Base-by-base conservation (phyloP, 1,139 yeast genomes). In the Pneumocystis sp. region DNA sequence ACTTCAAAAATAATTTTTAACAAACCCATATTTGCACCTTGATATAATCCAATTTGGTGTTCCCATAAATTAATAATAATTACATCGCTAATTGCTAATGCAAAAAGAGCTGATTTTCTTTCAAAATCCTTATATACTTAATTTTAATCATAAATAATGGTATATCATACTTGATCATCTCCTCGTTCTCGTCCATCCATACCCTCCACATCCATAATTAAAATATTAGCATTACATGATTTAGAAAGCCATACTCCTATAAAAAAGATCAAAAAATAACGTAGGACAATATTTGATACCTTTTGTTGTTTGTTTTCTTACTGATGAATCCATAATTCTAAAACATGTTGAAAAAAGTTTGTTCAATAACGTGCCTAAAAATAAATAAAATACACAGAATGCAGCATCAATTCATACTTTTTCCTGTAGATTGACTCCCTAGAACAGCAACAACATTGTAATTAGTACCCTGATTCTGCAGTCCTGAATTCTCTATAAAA, bases 151-250 rank as follows among this genome's bases (percentile, higher is more conserved):
- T 35, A 21, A 3, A 62, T 44, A 10, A 10, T 12, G 7, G 5
- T 15, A 7, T 34, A 25, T 37, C 50, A 19, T 35, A 63, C 67
- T 75, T 93, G 97, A 75, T 93, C 98, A 71, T 93, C 98, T 19
- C 98, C 98, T 67, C 97, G 82, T 76, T 93, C 98, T 69, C 97
- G 82, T 62, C 98, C 98, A 76, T 93, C 98, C 1, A 97, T 90
- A 62, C 98, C 98, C 76, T 93, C 98, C 25, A 93, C 97, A 74
- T 93, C 98, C 83, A 93, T 81, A 1, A 93, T 95, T 70, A 90
- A 82, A n/a, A 90, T 78, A 61, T 69, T 69, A 69, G 70, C 66
- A 42, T 69, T 67, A 35, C 61, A 63, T 6, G 71, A 72, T 31
- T 69, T 63, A 12, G 71, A 63, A 65, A 70, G 65, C 72, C 72